Conservation (phyloP, 495 filamentous ascomycete species). For the Talaromyces proteolyticus region DNA sequence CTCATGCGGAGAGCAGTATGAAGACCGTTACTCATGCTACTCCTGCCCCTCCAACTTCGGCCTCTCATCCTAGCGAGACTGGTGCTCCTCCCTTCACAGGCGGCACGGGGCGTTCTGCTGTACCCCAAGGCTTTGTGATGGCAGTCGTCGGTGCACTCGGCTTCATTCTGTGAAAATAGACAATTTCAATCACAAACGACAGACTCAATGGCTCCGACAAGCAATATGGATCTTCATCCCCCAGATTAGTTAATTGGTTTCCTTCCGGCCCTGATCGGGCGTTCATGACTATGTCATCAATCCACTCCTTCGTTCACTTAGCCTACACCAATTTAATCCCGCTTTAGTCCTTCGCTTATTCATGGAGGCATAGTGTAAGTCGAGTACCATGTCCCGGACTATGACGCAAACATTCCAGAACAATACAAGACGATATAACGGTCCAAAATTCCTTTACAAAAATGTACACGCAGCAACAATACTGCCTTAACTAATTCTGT, state of each 20-base stretch:
- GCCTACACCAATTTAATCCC: background rate
- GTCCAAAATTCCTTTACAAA: too few species aligned
- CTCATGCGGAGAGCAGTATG: background rate
- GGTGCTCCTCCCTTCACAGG: background rate
- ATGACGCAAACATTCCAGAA: background rate
- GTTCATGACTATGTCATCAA: constrained; percentile 5
- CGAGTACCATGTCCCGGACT: too few species aligned
- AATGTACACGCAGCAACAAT: too few species aligned
- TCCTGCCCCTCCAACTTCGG: background rate
- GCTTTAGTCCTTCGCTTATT: constrained; percentile 2
- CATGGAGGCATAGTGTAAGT: too few species aligned
- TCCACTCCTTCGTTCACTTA: constrained; percentile 1
- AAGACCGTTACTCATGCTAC: background rate
- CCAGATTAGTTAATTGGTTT: background rate
- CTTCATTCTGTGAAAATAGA: constrained; percentile 1
- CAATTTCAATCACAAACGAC: background rate
- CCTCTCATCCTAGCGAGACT: background rate
- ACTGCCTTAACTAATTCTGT: too few species aligned
- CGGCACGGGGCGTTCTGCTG: background rate
- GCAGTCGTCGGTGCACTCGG: constrained; percentile 4
- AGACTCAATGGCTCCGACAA: background rate
- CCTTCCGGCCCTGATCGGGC: background rate
- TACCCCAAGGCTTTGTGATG: background rate
- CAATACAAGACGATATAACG: too few species aligned
- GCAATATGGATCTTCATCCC: background rate